Evolutionary conservation across 805 yeast genomes (phyloP).

Genomic region (Torulaspora franciscae): DNA sequence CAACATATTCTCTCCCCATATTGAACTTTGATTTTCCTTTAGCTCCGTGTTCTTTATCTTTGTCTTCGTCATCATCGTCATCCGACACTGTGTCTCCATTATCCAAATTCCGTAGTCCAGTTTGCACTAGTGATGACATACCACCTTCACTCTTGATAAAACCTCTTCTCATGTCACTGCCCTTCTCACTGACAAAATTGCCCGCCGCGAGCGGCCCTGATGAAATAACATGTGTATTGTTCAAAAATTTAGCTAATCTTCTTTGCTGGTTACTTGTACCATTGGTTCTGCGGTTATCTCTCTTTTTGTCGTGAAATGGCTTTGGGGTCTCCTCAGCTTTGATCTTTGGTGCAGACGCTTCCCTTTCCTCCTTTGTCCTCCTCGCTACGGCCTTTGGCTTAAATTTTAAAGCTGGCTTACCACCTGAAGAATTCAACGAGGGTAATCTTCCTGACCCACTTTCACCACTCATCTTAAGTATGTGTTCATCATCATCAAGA

Average conservation of each 20-base stretch:
- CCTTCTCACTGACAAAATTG: constrained; percentile 32
- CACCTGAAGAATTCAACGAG: constrained; percentile 25
- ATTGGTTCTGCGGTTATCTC: constrained; percentile 18
- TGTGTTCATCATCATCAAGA: not conserved
- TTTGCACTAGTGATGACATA: constrained; percentile 23
- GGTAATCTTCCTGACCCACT: constrained; percentile 33
- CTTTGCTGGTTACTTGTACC: constrained; percentile 21
- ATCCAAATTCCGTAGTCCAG: constrained; percentile 23
- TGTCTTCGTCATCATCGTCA: constrained; percentile 39
- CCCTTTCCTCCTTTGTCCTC: constrained; percentile 79
- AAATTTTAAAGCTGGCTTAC: constrained; percentile 59
- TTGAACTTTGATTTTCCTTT: constrained; percentile 38
- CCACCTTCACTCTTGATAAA: constrained; percentile 23
- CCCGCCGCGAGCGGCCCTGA: constrained; percentile 74
- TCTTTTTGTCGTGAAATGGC: constrained; percentile 15
- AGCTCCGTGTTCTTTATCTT: constrained; percentile 22
- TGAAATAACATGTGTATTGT: constrained; percentile 56
- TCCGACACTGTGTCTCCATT: constrained; percentile 34
- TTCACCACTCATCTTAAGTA: constrained; percentile 13
- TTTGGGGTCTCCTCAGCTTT: constrained; percentile 25
- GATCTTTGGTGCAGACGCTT: constrained; percentile 61
- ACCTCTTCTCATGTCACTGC: constrained; percentile 23
- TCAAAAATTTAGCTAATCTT: constrained; percentile 30
- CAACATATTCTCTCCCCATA: constrained; percentile 57
- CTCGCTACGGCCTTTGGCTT: constrained; percentile 85